phyloP scores from a whole-genome alignment of 192 early-diverging fungal genomes.

The Coemansia sp. region DNA sequence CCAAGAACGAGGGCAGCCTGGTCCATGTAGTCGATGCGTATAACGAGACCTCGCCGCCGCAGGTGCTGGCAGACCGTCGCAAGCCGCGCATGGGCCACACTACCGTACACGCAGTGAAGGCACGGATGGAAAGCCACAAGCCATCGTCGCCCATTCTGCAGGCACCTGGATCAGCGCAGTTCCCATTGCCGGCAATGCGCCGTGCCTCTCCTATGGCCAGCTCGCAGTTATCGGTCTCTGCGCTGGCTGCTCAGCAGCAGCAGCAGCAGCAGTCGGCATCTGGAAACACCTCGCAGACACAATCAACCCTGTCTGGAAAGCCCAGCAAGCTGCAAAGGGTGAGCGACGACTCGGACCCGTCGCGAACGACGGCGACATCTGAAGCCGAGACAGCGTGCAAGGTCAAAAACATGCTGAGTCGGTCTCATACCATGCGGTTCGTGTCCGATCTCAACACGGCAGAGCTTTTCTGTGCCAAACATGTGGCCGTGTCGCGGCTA shows the following conservation, averaged over 20 bases:
- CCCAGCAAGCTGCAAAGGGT: conserved; percentile 36
- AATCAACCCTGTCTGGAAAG: conserved; percentile 11
- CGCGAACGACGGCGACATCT: background rate
- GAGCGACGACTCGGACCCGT: conserved; percentile 19
- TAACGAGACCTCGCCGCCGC: conserved; percentile 36
- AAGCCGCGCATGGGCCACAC: conserved; percentile 48
- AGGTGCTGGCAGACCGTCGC: conserved; percentile 52
- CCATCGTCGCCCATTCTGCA: conserved; percentile 15
- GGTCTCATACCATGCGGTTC: conserved; percentile 50
- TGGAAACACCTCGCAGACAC: background rate
- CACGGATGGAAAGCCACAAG: conserved; percentile 50
- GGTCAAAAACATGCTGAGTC: conserved; percentile 51
- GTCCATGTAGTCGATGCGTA: conserved; percentile 38
- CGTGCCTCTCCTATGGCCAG: conserved; percentile 22
- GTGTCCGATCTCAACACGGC: conserved; percentile 61
- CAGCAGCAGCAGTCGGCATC: conserved; percentile 2
- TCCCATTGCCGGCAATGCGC: conserved; percentile 19
- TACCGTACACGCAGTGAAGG: conserved; percentile 48
- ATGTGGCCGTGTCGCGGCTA: conserved; percentile 76
- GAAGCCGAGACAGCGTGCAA: conserved; percentile 37
- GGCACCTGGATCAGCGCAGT: conserved; percentile 12
- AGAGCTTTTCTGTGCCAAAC: conserved; percentile 80
- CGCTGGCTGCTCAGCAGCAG: conserved; percentile 7
- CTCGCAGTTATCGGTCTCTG: conserved; percentile 13
- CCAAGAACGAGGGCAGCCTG: conserved; percentile 40